Conservation (phyloP, 2,329 filamentous ascomycete genomes). For the Ceratocystis harringtonii region DNA sequence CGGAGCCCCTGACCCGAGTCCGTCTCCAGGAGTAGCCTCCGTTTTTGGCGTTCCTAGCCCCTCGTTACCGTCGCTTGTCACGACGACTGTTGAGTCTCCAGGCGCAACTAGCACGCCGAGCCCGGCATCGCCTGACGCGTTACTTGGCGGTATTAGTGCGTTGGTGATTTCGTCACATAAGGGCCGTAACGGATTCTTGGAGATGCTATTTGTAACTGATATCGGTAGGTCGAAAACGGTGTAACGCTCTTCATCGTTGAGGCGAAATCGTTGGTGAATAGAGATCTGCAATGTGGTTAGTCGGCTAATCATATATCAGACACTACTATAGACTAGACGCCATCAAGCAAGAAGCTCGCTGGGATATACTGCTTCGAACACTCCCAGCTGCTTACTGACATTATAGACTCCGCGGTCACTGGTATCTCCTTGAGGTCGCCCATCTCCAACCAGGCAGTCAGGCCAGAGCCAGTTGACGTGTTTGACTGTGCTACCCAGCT, state of each 20-base stretch:
- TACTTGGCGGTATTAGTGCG: conserved; percentile 32
- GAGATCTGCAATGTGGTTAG: conserved; percentile 36
- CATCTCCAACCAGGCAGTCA: conserved; percentile 49
- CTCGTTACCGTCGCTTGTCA: conserved; percentile 10
- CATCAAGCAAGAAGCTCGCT: not conserved
- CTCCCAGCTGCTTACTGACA: conserved; percentile 24
- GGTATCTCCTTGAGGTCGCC: conserved; percentile 29
- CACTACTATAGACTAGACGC: not conserved
- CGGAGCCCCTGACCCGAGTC: conserved; percentile 24
- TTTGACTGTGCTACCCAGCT: conserved; percentile 54
- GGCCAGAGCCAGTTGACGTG: conserved; percentile 62
- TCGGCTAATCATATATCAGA: not conserved
- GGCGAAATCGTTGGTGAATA: conserved; percentile 53
- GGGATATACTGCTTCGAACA: not conserved
- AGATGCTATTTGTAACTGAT: conserved; percentile 50
- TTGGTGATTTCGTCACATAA: conserved; percentile 39
- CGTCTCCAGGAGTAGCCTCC: conserved; percentile 23
- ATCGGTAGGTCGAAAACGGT: conserved; percentile 59
- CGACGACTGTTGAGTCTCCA: conserved; percentile 33
- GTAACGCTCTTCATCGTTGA: conserved; percentile 49
- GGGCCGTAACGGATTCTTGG: conserved; percentile 26
- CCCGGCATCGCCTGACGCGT: conserved; percentile 25
- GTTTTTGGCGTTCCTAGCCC: conserved; percentile 22
- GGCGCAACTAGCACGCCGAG: conserved; percentile 38
- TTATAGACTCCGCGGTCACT: conserved; percentile 50